These are phyloP conservation scores for Colletotrichum eleusines DNA, from an alignment of 2,329 filamentous ascomycete genomes.

Conservation along the genomic window DNA sequence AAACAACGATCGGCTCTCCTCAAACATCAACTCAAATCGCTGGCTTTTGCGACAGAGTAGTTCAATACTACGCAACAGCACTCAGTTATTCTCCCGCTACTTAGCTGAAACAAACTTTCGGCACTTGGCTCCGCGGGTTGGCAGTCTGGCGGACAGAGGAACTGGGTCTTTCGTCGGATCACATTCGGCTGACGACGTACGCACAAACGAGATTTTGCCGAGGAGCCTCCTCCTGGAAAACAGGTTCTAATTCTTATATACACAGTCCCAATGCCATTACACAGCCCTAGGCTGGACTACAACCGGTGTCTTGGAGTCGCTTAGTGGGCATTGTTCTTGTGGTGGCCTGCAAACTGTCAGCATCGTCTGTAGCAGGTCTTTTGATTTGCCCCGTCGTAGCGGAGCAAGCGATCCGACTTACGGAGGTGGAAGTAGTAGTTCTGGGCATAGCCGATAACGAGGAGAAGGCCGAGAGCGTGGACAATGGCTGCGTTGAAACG, in stretches of 20 bases:
- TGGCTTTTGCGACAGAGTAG: neutral
- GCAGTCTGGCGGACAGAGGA: slow-evolving; percentile 2
- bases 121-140: slow-evolving; percentile 12
- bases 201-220: slow-evolving; percentile 33
- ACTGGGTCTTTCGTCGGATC: neutral
- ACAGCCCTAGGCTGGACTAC: slow-evolving; percentile 36
- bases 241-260: slow-evolving; percentile 43
- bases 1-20: neutral
- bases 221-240: slow-evolving; percentile 35
- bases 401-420: slow-evolving; percentile 65
- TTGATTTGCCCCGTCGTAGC: slow-evolving; percentile 1
- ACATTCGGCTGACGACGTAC: slow-evolving; percentile 8
- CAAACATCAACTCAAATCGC: neutral
- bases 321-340: slow-evolving; percentile 99
- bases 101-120: slow-evolving; percentile 37
- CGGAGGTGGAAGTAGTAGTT: slow-evolving; percentile 99
- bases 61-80: slow-evolving; percentile 22
- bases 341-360: slow-evolving; percentile 77
- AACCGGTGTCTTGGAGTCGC: slow-evolving; percentile 37
- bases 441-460: slow-evolving; percentile 91
- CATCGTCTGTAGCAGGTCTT: slow-evolving; percentile 42
- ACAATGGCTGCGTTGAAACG: slow-evolving; percentile 75
- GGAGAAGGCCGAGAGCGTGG: slow-evolving; percentile 83
- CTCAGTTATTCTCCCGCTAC: slow-evolving; percentile 8
- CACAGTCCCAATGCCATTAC: slow-evolving; percentile 42